A percentile compares a stretch with the other conserved stretches of the same genome.
These are phyloP conservation scores for Nigrospora oryzae DNA, from an alignment of 2,329 filamentous ascomycete genomes.

Conservation along the genomic window DNA sequence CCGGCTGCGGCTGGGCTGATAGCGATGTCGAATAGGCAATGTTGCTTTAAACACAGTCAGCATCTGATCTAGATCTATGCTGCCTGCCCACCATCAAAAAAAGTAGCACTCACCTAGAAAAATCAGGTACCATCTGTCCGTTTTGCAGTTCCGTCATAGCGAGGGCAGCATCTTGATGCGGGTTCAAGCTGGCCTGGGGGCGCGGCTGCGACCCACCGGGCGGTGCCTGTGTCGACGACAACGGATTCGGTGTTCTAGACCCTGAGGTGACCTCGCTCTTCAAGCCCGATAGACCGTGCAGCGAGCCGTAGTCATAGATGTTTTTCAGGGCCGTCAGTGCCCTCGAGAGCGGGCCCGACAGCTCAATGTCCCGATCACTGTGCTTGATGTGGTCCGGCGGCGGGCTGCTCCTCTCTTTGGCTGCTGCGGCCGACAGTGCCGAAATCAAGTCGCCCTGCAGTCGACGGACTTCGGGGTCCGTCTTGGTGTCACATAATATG, in stretches of 20 bases:
- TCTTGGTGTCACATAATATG: slow-evolving; percentile 54
- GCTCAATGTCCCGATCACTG: slow-evolving; percentile 52
- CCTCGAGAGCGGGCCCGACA: slow-evolving; percentile 52
- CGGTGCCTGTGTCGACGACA: not conserved
- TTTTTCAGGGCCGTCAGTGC: slow-evolving; percentile 54
- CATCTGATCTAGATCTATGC: not conserved
- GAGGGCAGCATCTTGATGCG: slow-evolving; percentile 53
- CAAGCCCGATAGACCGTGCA: slow-evolving; percentile 36
- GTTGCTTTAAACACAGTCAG: not conserved
- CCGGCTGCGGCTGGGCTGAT: slow-evolving; percentile 6
- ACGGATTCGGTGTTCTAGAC: slow-evolving; percentile 29
- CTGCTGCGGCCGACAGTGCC: slow-evolving; percentile 54
- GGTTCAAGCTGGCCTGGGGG: slow-evolving; percentile 27
- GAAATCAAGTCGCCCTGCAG: slow-evolving; percentile 57
- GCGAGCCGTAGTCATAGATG: slow-evolving; percentile 57
- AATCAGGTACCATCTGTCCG: slow-evolving; percentile 38
- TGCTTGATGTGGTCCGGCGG: slow-evolving; percentile 43
- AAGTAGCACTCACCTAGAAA: slow-evolving; percentile 24
- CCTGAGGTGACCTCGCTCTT: slow-evolving; percentile 40
- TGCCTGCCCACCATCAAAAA: no score
- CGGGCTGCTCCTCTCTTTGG: slow-evolving; percentile 47
- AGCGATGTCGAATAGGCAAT: not conserved
- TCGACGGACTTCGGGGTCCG: slow-evolving; percentile 53
- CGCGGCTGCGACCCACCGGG: slow-evolving; percentile 11
- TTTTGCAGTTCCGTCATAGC: slow-evolving; percentile 60